A percentile compares a stretch with the other conserved stretches of the same genome.
Evolutionary conservation across 371 early-diverging fungal genomes (phyloP).

Genomic region (Lichtheimia ornata): DNA sequence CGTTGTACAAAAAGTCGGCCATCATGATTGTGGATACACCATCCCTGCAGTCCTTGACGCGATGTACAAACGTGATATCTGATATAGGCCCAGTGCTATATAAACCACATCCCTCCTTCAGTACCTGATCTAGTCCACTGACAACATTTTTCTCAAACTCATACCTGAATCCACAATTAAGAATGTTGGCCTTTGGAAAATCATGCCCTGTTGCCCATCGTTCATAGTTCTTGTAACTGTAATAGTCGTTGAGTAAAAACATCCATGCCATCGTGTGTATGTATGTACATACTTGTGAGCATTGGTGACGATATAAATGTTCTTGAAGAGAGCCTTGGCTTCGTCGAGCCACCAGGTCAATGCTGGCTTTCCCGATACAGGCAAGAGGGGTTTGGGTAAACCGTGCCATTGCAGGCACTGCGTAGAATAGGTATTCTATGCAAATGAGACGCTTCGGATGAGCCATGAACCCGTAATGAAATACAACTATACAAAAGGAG

Average conservation of each 20-base stretch:
- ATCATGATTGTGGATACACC: slow-evolving; percentile 24
- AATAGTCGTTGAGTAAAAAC: neutral
- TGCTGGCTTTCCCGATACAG: slow-evolving; percentile 44
- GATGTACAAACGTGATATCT: slow-evolving; percentile 41
- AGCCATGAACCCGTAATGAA: too few species aligned
- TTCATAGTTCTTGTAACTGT: slow-evolving; percentile 49
- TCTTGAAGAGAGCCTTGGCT: slow-evolving; percentile 17
- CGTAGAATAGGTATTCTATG: neutral
- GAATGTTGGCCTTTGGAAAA: slow-evolving; percentile 35
- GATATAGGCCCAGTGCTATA: slow-evolving; percentile 33
- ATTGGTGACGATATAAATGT: slow-evolving; percentile 42
- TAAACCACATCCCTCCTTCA: neutral
- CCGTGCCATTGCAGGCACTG: slow-evolving; percentile 21
- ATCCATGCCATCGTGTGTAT: neutral
- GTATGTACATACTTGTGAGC: slow-evolving; percentile 47
- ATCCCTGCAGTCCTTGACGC: slow-evolving; percentile 29
- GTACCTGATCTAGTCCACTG: too few species aligned
- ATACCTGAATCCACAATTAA: slow-evolving; percentile 50
- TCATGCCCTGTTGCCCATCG: slow-evolving; percentile 43
- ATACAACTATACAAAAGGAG: too few species aligned
- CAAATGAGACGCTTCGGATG: too few species aligned
- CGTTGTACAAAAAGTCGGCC: slow-evolving; percentile 31
- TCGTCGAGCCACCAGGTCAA: slow-evolving; percentile 43
- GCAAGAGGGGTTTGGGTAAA: slow-evolving; percentile 43
- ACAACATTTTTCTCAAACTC: neutral